These are phyloP conservation scores for Cystobasidiaceae sp. DNA, from an alignment of 1,284 basidiomycete genomes.

Conservation along the genomic window DNA sequence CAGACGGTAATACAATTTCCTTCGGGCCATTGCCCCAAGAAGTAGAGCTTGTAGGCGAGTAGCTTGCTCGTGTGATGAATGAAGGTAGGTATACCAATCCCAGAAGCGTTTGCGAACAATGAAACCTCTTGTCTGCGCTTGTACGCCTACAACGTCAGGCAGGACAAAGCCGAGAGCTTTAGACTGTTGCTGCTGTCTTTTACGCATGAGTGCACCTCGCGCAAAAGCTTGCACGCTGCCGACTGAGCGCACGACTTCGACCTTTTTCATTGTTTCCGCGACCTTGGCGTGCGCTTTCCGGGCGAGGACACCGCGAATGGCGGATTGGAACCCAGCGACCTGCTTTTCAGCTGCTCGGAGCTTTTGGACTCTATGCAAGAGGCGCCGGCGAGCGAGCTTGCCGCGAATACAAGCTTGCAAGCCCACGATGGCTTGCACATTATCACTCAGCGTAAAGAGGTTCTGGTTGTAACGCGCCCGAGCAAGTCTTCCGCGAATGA, in stretches of 20 bases:
- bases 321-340: constrained; percentile 64
- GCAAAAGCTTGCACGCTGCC: constrained; percentile 80
- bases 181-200: constrained; percentile 74
- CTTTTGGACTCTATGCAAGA: constrained; percentile 42
- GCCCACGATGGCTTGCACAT: constrained; percentile 53
- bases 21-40: constrained; percentile 72
- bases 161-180: constrained; percentile 80
- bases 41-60: constrained; percentile 81
- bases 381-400: constrained; percentile 61
- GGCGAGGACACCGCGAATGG: constrained; percentile 71
- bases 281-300: constrained; percentile 72
- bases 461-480: constrained; percentile 29
- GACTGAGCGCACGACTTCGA: constrained; percentile 69
- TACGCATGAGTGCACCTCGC: constrained; percentile 79
- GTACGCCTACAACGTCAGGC: constrained; percentile 83
- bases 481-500: constrained; percentile 34
- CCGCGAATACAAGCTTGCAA: constrained; percentile 72
- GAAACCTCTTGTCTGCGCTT: constrained; percentile 75
- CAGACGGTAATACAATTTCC: constrained; percentile 67
- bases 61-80: constrained; percentile 62
- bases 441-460: constrained; percentile 30
- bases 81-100: constrained; percentile 76
- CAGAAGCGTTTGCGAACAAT: constrained; percentile 68
- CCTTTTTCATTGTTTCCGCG: constrained; percentile 62
- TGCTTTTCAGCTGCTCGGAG: constrained; percentile 40